phyloP scores from a whole-genome alignment of 2,329 filamentous ascomycete species.

The Penicillium glabrum region DNA sequence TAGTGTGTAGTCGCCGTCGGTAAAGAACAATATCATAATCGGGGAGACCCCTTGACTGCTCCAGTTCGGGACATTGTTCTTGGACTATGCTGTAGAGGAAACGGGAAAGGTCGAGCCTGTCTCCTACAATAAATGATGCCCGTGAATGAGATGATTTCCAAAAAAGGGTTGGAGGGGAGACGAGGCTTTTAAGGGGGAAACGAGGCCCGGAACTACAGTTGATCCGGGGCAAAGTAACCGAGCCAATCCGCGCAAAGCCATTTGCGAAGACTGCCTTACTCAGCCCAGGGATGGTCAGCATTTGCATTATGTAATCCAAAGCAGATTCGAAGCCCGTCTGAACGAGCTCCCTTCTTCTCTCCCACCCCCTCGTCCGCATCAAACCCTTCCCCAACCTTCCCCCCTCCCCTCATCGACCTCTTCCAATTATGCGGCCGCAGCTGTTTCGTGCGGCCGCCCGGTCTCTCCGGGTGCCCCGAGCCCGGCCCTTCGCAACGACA shows the following conservation, averaged over 20 bases:
- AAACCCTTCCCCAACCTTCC: slow-evolving; percentile 12
- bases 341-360: slow-evolving; percentile 25
- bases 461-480: slow-evolving; percentile 52
- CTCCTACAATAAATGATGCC: slow-evolving; percentile 67
- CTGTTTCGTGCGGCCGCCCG: slow-evolving; percentile 62
- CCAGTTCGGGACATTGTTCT: slow-evolving; percentile 67
- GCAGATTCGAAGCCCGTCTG: slow-evolving; percentile 31
- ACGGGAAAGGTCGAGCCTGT: slow-evolving; percentile 49
- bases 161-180: slow-evolving; percentile 18
- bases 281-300: slow-evolving; percentile 26
- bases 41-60: slow-evolving; percentile 57
- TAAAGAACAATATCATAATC: slow-evolving; percentile 65
- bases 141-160: slow-evolving; percentile 54
- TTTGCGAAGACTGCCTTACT: slow-evolving; percentile 34
- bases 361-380: slow-evolving; percentile 15
- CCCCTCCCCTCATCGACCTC: slow-evolving; percentile 14
- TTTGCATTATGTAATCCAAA: slow-evolving; percentile 26
- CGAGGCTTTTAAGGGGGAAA: slow-evolving; percentile 17
- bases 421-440: slow-evolving; percentile 62
- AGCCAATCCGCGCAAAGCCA: slow-evolving; percentile 40
- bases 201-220: slow-evolving; percentile 29
- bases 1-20: slow-evolving; percentile 62
- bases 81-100: slow-evolving; percentile 62
- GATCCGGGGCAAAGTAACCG: slow-evolving; percentile 27
- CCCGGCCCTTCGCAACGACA: slow-evolving; percentile 80